Evolutionary conservation across 2,329 filamentous ascomycete genomes (phyloP), one percentile per base, ranked within the genome.

Genomic region (Onygenales sp.): DNA sequence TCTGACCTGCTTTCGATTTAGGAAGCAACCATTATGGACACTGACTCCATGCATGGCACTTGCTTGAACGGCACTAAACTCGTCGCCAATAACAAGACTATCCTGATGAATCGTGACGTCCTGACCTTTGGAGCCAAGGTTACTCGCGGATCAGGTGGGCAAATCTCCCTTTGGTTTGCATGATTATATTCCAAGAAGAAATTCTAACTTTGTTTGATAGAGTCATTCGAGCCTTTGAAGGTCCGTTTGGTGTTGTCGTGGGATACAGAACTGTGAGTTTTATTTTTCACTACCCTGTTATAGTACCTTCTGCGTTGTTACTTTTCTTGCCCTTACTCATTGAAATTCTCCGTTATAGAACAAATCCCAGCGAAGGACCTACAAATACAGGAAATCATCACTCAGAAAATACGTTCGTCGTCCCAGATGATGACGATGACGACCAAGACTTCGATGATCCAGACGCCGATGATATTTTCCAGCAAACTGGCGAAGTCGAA

Each of bases 21-120:
- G 70, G 55, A 61, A 46, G 65, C 82, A 45, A 75, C 70, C 50
- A 70, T 85, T 55, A 69, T 67, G 54, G 82, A 85, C 61, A 69
- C 70, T 14, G 74, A 73, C 36, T 84, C 81, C 7, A 82, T 83
- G 74, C 82, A 85, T 62, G 82, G 82, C 33, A 85, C 81, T 14
- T 75, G 67, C 54, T 57, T 84, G 48, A 81, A 83, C 59, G 71
- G 72, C 37, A 60, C 57, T 40, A 72, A 69, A 40, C 62, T 81
- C 31, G 53, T 61, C 3, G 50, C 72, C 9, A 66, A 65, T 2
- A 58, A 69, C 51, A 66, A 70, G 14, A 69, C 72, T 49, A 55
- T 65, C 2, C 56, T 81, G 31, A 63, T 64, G 1, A 64, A 57
- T 48, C 67, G 64, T 13, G 69, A 72, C 57, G 53, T 66, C 2